These are phyloP conservation scores for Naganishia vaughanmartiniae DNA, from an alignment of 768 basidiomycete genomes.

Conservation along the genomic window DNA sequence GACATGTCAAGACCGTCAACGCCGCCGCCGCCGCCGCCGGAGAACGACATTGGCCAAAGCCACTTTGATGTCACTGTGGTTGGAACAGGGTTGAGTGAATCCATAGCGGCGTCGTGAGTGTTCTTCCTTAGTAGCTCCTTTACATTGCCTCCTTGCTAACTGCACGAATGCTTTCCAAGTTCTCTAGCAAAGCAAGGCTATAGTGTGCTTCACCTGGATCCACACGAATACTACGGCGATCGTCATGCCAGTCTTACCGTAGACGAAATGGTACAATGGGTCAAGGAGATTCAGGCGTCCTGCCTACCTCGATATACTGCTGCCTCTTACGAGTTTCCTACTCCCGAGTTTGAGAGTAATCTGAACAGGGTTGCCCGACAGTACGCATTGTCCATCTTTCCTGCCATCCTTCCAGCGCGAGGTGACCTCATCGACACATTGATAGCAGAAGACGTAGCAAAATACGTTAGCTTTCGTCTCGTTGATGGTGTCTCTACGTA, in stretches of 20 bases:
- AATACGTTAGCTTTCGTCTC: slow-evolving; percentile 86
- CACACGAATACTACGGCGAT: slow-evolving; percentile 78
- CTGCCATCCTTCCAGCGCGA: slow-evolving; percentile 72
- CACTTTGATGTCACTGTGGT: slow-evolving; percentile 55
- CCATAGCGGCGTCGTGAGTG: slow-evolving; percentile 84
- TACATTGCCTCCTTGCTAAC: slow-evolving; percentile 21
- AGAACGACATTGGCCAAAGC: slow-evolving; percentile 10
- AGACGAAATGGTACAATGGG: slow-evolving; percentile 74
- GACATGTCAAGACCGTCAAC: background rate
- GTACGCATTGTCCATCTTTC: slow-evolving; percentile 82
- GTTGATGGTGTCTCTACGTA: slow-evolving; percentile 66
- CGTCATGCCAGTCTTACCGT: slow-evolving; percentile 75
- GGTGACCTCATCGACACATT: slow-evolving; percentile 77
- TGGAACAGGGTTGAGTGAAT: slow-evolving; percentile 66
- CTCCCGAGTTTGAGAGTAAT: slow-evolving; percentile 35
- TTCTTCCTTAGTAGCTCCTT: slow-evolving; percentile 14
- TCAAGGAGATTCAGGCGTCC: slow-evolving; percentile 49
- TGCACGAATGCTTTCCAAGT: slow-evolving; percentile 54
- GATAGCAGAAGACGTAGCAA: slow-evolving; percentile 75
- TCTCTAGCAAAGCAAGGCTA: slow-evolving; percentile 84
- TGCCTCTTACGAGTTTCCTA: slow-evolving; percentile 30
- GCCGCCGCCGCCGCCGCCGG: background rate
- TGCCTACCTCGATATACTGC: slow-evolving; percentile 24
- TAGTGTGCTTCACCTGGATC: slow-evolving; percentile 82
- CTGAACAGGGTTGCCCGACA: slow-evolving; percentile 59